Conservation (phyloP, 768 basidiomycete species). For the Sarcodon aspratus region DNA sequence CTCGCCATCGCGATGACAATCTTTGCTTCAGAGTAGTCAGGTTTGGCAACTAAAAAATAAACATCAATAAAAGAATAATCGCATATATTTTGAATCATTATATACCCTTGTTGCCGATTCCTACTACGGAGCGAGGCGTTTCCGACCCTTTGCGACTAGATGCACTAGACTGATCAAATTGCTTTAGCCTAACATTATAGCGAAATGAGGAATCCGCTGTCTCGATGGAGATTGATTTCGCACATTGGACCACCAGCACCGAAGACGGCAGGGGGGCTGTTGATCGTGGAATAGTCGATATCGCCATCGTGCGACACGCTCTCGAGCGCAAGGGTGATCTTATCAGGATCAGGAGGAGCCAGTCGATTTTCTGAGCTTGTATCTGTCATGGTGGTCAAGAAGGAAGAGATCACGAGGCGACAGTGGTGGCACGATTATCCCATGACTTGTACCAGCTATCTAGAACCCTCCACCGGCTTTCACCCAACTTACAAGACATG, state of each 20-base stretch:
- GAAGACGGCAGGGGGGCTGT: slow-evolving; percentile 39
- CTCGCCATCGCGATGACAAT: slow-evolving; percentile 94
- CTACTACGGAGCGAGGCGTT: slow-evolving; percentile 75
- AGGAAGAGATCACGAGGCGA: too few relatives aligned
- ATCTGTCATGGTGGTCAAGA: too few relatives aligned
- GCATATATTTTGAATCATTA: slow-evolving; percentile 1
- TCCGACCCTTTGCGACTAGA: slow-evolving; percentile 66
- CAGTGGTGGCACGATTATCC: too few relatives aligned
- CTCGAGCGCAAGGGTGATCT: background rate
- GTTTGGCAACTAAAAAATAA: slow-evolving; percentile 64
- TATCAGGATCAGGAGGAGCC: slow-evolving; percentile 9
- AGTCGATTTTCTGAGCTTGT: too few relatives aligned
- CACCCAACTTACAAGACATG: background rate
- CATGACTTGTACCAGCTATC: background rate
- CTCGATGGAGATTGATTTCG: slow-evolving; percentile 10
- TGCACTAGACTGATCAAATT: slow-evolving; percentile 66
- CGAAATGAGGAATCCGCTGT: background rate
- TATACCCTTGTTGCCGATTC: slow-evolving; percentile 81
- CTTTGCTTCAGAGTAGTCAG: slow-evolving; percentile 97
- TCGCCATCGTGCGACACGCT: background rate
- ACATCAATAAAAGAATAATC: background rate
- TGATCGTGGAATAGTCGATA: background rate
- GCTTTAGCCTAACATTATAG: slow-evolving; percentile 45
- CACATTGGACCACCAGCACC: slow-evolving; percentile 73
- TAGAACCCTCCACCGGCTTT: background rate